Evolutionary conservation across 75 land plant species (phyloP), one percentile per base, ranked within the genome.

Genomic region (Cryptomeria japonica): DNA sequence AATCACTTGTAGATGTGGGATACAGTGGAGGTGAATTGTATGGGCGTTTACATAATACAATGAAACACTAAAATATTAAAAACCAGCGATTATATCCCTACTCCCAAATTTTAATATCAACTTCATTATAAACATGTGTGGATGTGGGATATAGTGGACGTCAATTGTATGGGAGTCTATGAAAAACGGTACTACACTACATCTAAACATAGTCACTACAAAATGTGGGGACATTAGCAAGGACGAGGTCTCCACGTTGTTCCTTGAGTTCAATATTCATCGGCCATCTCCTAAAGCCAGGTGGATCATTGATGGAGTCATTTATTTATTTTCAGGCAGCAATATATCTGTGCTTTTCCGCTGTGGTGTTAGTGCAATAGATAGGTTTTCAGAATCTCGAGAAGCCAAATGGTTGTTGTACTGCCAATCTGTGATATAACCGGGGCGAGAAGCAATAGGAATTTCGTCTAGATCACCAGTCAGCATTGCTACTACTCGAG

Each of bases 401-500:
- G 14, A 7, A 18, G 44, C 9, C 8, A 79, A 4, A 41, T 38
- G 42, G 15, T 39, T 39, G 22, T 86, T 49, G 49, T 87, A 87
- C 12, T 90, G 85, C 90, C 88, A 90, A 11, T 90, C 94, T 14
- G 93, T 87, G 36, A 93, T 64, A 84, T 91, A 93, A 32, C 91
- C 85, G 14, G 94, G 94, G 87, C 87, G 92, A 14, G 91, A 88
- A 16, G 53, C 86, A 3, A 42, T 1, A 80, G 83, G 83, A 80
- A 42, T 80, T 70, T 70, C 75, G 49, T 93, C 92, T 37, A 88
- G 42, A 64, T 92, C 92, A 38, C 95, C 95, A 39, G 89, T 47
- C 55, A 94, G 72, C 94, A 94, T 91, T 19, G 90, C 90, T 44
- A 93, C 94, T n/a, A 92, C 94, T 13, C 89, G 47, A 61, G 95